A percentile compares a stretch with the other conserved stretches of the same genome.
Conservation (phyloP, 495 filamentous ascomycete genomes). For the Penicillium desertorum region DNA sequence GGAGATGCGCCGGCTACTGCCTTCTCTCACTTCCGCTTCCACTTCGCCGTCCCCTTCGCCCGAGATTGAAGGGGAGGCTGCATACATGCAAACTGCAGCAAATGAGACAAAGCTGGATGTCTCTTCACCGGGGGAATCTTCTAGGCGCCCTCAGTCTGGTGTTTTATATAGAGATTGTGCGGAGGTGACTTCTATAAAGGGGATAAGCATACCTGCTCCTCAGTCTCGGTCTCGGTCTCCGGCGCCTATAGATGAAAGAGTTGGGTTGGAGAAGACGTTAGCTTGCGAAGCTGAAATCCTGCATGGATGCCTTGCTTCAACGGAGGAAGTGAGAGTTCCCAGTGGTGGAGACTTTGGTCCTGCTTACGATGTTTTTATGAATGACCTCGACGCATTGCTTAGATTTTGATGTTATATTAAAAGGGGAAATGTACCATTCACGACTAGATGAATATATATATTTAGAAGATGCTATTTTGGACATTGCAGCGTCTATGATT, state of each 20-base stretch:
- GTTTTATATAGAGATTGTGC: neutral
- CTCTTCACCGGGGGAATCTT: neutral
- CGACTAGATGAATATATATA: neutral
- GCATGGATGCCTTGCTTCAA: neutral
- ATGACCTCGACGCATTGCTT: conserved; percentile 16
- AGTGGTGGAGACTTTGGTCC: neutral
- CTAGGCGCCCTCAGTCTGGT: neutral
- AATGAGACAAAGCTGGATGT: neutral
- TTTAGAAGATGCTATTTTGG: neutral
- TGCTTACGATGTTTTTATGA: conserved; percentile 2
- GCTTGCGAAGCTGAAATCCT: neutral
- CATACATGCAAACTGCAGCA: neutral
- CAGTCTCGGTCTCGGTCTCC: neutral
- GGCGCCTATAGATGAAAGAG: neutral
- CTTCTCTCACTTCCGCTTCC: conserved; percentile 2
- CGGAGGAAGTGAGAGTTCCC: neutral
- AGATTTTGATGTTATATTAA: conserved; percentile 10
- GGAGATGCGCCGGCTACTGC: conserved; percentile 14
- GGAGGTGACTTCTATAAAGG: neutral
- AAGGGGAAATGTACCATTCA: neutral
- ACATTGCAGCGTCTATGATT: conserved; percentile 7
- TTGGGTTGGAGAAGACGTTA: neutral
- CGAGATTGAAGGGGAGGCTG: neutral
- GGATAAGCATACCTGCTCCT: neutral
- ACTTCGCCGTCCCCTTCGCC: conserved; percentile 5